Evolutionary conservation across 1,139 yeast genomes (phyloP).

Genomic region (Geotrichum fermentans): DNA sequence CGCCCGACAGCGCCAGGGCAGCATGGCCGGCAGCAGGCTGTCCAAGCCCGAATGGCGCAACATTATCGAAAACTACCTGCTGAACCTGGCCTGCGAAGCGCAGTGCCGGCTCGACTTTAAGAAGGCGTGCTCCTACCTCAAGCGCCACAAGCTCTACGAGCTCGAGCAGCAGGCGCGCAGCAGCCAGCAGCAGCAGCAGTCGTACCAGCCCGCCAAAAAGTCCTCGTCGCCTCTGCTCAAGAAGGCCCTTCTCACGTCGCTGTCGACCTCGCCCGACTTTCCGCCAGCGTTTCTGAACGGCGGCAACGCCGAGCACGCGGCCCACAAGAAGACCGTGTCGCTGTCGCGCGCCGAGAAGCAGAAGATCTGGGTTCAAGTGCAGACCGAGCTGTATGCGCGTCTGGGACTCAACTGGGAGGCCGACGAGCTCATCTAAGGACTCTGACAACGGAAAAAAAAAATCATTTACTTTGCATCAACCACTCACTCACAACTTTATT

Average conservation of each 20-base stretch:
- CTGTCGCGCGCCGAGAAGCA: conserved; percentile 52
- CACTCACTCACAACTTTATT: not conserved
- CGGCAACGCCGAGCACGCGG: not conserved
- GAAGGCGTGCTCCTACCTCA: conserved; percentile 41
- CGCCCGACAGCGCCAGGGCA: conserved; percentile 41
- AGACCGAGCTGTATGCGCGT: conserved; percentile 50
- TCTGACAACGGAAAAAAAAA: not conserved
- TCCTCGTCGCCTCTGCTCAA: conserved; percentile 31
- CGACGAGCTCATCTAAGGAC: conserved; percentile 35
- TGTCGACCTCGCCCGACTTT: conserved; percentile 33
- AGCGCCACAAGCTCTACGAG: conserved; percentile 37
- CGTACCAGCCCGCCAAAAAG: conserved; percentile 4
- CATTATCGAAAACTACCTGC: conserved; percentile 57
- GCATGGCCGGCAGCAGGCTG: conserved; percentile 19
- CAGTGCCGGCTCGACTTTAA: conserved; percentile 61
- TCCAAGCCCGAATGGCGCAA: conserved; percentile 61
- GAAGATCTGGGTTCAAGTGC: conserved; percentile 56
- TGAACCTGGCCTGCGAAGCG: conserved; percentile 63
- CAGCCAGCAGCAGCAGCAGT: not conserved
- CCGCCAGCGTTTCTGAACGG: conserved; percentile 17
- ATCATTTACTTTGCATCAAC: no score
- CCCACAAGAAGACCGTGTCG: conserved; percentile 23
- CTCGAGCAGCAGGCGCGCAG: conserved; percentile 26
- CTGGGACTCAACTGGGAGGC: conserved; percentile 59
- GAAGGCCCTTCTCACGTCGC: conserved; percentile 32